Evolutionary conservation across 202 grass and related monocot genomes (phyloP), one percentile per base, ranked within the genome.

Genomic region (Brachypodium distachyon): DNA sequence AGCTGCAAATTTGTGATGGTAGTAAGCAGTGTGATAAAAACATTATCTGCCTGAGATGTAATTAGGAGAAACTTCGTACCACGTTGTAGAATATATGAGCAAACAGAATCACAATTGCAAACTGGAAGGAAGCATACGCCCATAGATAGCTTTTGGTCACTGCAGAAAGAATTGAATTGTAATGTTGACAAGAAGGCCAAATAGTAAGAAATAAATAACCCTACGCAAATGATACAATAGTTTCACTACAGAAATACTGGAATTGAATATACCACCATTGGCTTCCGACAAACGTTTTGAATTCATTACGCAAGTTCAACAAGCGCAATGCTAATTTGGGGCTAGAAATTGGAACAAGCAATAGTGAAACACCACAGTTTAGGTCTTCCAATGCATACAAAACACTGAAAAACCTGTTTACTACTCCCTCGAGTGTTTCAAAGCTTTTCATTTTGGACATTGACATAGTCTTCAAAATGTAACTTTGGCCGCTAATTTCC

Each of bases 71-170:
- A 39, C 34, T 77, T 0, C 86, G 36, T 92, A 98, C 96, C 89
- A 90, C 87, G 1, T 92, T 90, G 83, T 95, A 98, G 78, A 98
- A 98, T 52, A 98, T 81, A 74, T 98, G 91, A 58, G 91, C 87
- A 89, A 98, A 95, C 22, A 98, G 70, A 73, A 98, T 95, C 61
- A 98, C 96, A 11, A 95, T 80, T 59, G 89, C 96, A 92, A 98
- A 98, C 43, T 98, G 96, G 77, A 98, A 98, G 7, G 96, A 87
- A 22, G 96, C 96, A 78, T 94, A 98, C 26, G 96, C 91, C 96
- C 96, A 98, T 25, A 93, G 78, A 85, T 95, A 99, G 72, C 77
- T 89, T 55, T 84, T 95, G 26, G 73, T 90, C 71, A 99, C 96
- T 99, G 89, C 61, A 77, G 70, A 9, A 77, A 50, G 9, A 53